These are phyloP conservation scores for Oropetium thomaeum DNA, from an alignment of 176 grass and related monocot genomes.

Conservation along the genomic window DNA sequence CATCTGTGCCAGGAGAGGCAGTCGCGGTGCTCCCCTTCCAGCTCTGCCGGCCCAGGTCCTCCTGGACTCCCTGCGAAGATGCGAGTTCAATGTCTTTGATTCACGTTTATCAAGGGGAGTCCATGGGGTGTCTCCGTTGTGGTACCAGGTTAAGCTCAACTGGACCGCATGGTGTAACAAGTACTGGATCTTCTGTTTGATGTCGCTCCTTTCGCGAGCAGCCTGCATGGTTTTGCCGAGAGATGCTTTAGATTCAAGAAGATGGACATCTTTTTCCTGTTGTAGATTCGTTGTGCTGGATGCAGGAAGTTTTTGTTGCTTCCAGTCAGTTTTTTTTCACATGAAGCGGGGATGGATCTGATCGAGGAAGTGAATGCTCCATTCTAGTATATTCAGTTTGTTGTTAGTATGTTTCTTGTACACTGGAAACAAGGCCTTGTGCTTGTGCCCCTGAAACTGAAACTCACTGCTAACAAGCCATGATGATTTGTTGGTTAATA, in stretches of 20 bases:
- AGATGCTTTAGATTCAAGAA: background rate
- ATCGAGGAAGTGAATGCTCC: background rate
- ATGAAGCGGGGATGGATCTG: background rate
- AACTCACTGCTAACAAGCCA: background rate
- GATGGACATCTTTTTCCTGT: background rate
- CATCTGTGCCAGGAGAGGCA: conserved; percentile 52
- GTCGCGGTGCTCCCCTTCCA: conserved; percentile 57
- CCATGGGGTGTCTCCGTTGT: conserved; percentile 66
- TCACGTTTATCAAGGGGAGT: conserved; percentile 62
- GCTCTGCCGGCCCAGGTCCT: conserved; percentile 70
- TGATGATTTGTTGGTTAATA: background rate
- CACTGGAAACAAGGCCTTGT: background rate
- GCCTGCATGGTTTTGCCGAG: background rate
- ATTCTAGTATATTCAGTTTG: background rate
- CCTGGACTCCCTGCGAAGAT: conserved; percentile 50
- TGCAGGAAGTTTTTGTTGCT: background rate
- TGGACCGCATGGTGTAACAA: conserved; percentile 65
- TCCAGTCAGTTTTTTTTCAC: background rate
- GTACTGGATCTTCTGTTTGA: conserved; percentile 45
- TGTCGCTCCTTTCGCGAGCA: background rate
- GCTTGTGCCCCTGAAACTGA: background rate
- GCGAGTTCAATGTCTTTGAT: conserved; percentile 83
- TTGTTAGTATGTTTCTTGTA: conserved; percentile 22
- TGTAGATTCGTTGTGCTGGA: no score
- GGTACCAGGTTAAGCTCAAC: conserved; percentile 89